Evolutionary conservation across 2,329 filamentous ascomycete species (phyloP).

Genomic region (Diaporthe capsici): DNA sequence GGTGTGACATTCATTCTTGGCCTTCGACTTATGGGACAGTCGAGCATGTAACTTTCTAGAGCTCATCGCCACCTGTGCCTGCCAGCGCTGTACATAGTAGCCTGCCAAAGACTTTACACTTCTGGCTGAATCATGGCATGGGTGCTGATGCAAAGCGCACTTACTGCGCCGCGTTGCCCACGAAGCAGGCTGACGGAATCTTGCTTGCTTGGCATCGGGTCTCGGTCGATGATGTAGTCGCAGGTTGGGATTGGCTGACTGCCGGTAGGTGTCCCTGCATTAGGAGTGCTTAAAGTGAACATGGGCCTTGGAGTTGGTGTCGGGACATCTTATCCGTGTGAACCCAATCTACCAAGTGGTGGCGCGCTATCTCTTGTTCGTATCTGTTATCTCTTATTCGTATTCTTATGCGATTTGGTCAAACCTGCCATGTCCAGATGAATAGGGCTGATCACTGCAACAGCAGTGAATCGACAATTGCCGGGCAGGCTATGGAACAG

Average conservation of each 20-base stretch:
- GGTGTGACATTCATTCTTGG: not conserved
- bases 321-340: constrained; percentile 1
- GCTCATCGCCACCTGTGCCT: not conserved
- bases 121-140: not conserved
- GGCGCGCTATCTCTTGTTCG: constrained; percentile 26
- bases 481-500: not conserved
- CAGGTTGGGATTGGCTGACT: not conserved
- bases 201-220: not conserved
- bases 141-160: not conserved
- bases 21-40: not conserved
- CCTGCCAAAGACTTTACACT: not conserved
- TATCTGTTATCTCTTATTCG: constrained; percentile 38
- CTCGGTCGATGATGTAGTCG: not conserved
- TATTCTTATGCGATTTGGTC: constrained; percentile 20
- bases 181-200: not conserved
- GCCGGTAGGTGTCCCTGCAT: constrained; percentile 13
- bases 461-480: not conserved
- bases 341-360: not conserved
- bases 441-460: not conserved
- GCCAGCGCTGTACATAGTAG: not conserved
- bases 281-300: not conserved
- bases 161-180: constrained; percentile 10
- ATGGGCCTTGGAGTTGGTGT: not conserved
- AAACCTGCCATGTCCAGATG: no score
- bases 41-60: not conserved